A percentile compares a stretch with the other conserved stretches of the same genome.
phyloP scores from a whole-genome alignment of 2,329 filamentous ascomycete genomes.

The Juglanconis sp. region DNA sequence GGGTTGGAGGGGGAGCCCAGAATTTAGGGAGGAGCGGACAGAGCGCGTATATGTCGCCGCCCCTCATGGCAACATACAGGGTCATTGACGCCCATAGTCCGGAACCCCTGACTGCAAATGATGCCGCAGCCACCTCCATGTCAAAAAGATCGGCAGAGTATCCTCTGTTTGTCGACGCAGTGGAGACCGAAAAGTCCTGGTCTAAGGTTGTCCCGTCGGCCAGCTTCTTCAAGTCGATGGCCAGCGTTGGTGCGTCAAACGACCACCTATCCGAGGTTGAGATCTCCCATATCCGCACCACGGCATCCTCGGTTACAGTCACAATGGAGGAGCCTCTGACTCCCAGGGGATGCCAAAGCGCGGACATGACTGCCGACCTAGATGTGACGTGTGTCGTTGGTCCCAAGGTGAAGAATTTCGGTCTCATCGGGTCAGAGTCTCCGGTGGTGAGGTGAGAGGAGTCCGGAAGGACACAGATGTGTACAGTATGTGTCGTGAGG shows the following conservation, averaged over 20 bases:
- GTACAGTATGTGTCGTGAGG: constrained; percentile 80
- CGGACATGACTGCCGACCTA: constrained; percentile 74
- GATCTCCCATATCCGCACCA: constrained; percentile 87
- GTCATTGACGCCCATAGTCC: constrained; percentile 97
- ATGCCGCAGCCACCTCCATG: constrained; percentile 89
- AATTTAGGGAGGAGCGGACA: constrained; percentile 84
- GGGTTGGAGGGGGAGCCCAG: constrained; percentile 74
- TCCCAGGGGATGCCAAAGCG: constrained; percentile 89
- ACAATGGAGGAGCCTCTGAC: constrained; percentile 78
- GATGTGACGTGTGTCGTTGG: constrained; percentile 89
- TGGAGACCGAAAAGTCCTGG: constrained; percentile 78
- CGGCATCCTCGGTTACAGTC: constrained; percentile 83
- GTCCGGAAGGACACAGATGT: constrained; percentile 83
- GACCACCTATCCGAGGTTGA: constrained; percentile 81
- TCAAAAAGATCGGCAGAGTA: constrained; percentile 89
- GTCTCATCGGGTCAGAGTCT: constrained; percentile 67
- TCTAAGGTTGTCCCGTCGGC: constrained; percentile 78
- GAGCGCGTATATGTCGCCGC: constrained; percentile 88
- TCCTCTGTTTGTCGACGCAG: constrained; percentile 68
- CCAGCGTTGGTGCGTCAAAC: constrained; percentile 78
- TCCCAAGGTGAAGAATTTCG: constrained; percentile 87
- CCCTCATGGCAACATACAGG: constrained; percentile 91
- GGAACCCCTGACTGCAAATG: constrained; percentile 63
- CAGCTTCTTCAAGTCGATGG: constrained; percentile 85
- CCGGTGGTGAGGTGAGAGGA: constrained; percentile 68